Evolutionary conservation across 108 stramenopile species (phyloP).

Genomic region (Halocafeteria seosinensis): DNA sequence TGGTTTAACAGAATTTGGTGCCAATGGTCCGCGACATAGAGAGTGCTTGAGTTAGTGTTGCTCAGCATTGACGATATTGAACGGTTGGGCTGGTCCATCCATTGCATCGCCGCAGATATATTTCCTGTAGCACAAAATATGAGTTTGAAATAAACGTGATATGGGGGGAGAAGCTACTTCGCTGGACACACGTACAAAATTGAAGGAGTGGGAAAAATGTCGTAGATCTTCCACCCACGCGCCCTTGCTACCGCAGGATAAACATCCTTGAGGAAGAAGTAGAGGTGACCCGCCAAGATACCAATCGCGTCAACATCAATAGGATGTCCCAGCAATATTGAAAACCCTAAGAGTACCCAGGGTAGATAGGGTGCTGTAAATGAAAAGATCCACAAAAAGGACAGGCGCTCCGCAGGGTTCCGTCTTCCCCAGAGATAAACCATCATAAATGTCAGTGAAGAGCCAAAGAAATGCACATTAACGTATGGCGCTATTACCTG

Average conservation of each 20-base stretch:
- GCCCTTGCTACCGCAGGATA: conserved; percentile 47
- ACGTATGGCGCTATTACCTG: not conserved
- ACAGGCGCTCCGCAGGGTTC: conserved; percentile 48
- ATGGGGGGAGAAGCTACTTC: too few species aligned
- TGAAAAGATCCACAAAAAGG: conserved; percentile 66
- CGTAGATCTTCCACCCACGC: not conserved
- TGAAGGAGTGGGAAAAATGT: too few species aligned
- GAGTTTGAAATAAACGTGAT: too few species aligned
- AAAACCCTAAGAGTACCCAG: conserved; percentile 81
- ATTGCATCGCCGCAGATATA: too few species aligned
- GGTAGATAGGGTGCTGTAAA: conserved; percentile 88
- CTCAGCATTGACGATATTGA: too few species aligned
- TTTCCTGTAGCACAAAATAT: too few species aligned
- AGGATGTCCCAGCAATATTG: conserved; percentile 60
- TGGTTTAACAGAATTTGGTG: too few species aligned
- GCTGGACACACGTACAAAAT: too few species aligned
- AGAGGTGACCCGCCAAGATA: conserved; percentile 81
- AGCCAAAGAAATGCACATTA: conserved; percentile 63
- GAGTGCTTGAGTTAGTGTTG: too few species aligned
- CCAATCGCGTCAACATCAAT: conserved; percentile 67
- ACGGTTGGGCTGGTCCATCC: too few species aligned
- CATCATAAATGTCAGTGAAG: conserved; percentile 92
- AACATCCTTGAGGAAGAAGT: conserved; percentile 88
- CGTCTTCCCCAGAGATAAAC: conserved; percentile 77
- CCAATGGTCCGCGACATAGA: too few species aligned